Evolutionary conservation across 495 filamentous ascomycete genomes (phyloP).

Genomic region (Amphirosellinia nigrospora): DNA sequence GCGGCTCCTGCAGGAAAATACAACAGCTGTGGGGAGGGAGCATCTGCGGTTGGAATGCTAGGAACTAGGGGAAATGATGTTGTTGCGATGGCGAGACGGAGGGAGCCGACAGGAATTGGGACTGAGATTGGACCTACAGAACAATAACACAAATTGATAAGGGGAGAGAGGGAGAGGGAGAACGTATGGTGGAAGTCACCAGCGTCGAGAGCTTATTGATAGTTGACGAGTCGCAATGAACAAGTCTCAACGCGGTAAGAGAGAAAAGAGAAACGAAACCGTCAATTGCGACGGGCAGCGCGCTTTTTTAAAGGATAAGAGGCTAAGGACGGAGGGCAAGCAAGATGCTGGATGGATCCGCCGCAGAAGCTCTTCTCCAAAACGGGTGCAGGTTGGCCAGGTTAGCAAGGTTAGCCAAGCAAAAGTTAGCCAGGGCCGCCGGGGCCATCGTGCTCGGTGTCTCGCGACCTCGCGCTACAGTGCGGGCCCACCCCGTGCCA

Average conservation of each 20-base stretch:
- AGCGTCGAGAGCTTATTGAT: constrained; percentile 43
- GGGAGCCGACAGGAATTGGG: constrained; percentile 32
- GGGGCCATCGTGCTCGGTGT: constrained; percentile 21
- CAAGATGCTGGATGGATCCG: constrained; percentile 32
- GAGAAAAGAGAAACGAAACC: constrained; percentile 33
- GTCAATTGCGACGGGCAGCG: constrained; percentile 40
- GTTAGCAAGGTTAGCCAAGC: neutral
- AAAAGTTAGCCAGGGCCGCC: neutral
- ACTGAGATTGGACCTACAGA: constrained; percentile 22
- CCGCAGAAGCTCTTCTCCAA: constrained; percentile 50
- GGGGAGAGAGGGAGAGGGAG: constrained; percentile 10
- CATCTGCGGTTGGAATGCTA: constrained; percentile 20
- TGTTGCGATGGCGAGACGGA: constrained; percentile 21
- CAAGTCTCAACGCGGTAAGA: constrained; percentile 45
- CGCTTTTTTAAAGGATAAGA: constrained; percentile 40
- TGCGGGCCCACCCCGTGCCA: constrained; percentile 24
- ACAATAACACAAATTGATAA: constrained; percentile 27
- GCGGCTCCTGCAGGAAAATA: constrained; percentile 5
- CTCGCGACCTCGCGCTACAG: constrained; percentile 31
- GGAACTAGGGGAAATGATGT: neutral
- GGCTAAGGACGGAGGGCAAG: constrained; percentile 34
- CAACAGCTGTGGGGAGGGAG: neutral
- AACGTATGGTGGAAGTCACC: constrained; percentile 43
- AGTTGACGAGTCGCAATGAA: constrained; percentile 39
- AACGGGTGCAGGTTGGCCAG: constrained; percentile 19